phyloP scores from a whole-genome alignment of 192 early-diverging fungal species.

The Coemansia sp. region DNA sequence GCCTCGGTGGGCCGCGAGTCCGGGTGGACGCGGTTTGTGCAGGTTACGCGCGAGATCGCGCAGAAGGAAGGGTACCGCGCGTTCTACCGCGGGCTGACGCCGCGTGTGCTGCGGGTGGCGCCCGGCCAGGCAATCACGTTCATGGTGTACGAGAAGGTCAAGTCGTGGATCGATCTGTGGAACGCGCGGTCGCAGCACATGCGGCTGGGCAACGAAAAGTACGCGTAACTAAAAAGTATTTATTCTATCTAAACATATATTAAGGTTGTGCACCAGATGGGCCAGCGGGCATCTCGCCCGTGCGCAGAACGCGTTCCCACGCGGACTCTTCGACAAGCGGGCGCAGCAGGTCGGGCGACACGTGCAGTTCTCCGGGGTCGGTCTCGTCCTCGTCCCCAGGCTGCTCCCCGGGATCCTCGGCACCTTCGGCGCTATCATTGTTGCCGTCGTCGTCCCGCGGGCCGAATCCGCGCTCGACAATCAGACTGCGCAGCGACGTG shows the following conservation, averaged over 20 bases:
- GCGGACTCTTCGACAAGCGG: slow-evolving; percentile 22
- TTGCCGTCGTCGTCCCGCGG: not conserved
- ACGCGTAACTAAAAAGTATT: slow-evolving; percentile 6
- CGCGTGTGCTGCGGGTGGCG: slow-evolving; percentile 89
- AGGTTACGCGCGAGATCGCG: slow-evolving; percentile 69
- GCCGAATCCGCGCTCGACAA: slow-evolving; percentile 45
- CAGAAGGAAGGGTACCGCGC: slow-evolving; percentile 87
- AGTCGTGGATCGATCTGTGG: slow-evolving; percentile 60
- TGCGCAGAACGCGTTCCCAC: slow-evolving; percentile 35
- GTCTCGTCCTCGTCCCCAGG: not conserved
- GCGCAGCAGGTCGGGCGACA: slow-evolving; percentile 16
- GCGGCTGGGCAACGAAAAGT: slow-evolving; percentile 23
- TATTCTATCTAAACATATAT: too few relatives aligned
- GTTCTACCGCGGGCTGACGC: slow-evolving; percentile 94
- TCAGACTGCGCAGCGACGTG: slow-evolving; percentile 27
- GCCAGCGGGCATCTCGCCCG: slow-evolving; percentile 20
- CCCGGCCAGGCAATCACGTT: slow-evolving; percentile 97
- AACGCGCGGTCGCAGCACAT: slow-evolving; percentile 18
- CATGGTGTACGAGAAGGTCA: slow-evolving; percentile 88
- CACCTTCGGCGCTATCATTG: not conserved
- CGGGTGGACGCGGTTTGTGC: slow-evolving; percentile 74
- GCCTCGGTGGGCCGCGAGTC: slow-evolving; percentile 61
- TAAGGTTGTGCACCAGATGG: too few relatives aligned
- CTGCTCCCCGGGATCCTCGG: not conserved
- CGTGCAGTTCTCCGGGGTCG: not conserved